Conservation (phyloP, 306 rosid species). For the Comarum palustre region DNA sequence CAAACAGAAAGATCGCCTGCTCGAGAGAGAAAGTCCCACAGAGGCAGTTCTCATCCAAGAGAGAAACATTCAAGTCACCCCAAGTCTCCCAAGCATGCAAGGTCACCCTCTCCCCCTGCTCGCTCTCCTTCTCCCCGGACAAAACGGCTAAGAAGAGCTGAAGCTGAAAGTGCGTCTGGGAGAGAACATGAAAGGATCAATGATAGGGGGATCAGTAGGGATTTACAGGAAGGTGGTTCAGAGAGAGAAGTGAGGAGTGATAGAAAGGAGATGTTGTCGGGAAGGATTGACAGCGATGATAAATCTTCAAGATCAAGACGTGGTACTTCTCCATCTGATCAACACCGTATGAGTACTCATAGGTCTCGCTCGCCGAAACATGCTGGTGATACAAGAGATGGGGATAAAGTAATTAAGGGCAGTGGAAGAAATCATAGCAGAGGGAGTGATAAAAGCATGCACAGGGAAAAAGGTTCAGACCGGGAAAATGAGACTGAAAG, state of each 20-base stretch:
- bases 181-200: slow-evolving; percentile 21
- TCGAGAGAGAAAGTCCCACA: slow-evolving; percentile 37
- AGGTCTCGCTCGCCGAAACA: slow-evolving; percentile 28
- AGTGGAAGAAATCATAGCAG: slow-evolving; percentile 10
- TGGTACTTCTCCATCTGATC: slow-evolving; percentile 35
- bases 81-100: slow-evolving; percentile 31
- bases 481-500: slow-evolving; percentile 41
- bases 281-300: slow-evolving; percentile 34
- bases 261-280: slow-evolving; percentile 46
- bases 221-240: slow-evolving; percentile 38
- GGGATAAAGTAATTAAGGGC: slow-evolving; percentile 9
- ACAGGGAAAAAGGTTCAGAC: slow-evolving; percentile 49
- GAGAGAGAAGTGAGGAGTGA: slow-evolving; percentile 43
- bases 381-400: slow-evolving; percentile 6
- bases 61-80: slow-evolving; percentile 27
- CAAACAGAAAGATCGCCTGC: slow-evolving; percentile 34
- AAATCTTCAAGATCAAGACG: slow-evolving; percentile 59
- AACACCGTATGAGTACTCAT: slow-evolving; percentile 17
- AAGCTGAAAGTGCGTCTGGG: slow-evolving; percentile 30
- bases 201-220: slow-evolving; percentile 28
- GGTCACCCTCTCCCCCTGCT: slow-evolving; percentile 30
- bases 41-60: slow-evolving; percentile 33
- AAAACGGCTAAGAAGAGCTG: slow-evolving; percentile 49
- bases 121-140: slow-evolving; percentile 60
- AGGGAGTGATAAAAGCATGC: slow-evolving; percentile 14